Evolutionary conservation across 1,284 basidiomycete species (phyloP), one percentile per base, ranked within the genome.

Genomic region (Violaceomyces palustris): DNA sequence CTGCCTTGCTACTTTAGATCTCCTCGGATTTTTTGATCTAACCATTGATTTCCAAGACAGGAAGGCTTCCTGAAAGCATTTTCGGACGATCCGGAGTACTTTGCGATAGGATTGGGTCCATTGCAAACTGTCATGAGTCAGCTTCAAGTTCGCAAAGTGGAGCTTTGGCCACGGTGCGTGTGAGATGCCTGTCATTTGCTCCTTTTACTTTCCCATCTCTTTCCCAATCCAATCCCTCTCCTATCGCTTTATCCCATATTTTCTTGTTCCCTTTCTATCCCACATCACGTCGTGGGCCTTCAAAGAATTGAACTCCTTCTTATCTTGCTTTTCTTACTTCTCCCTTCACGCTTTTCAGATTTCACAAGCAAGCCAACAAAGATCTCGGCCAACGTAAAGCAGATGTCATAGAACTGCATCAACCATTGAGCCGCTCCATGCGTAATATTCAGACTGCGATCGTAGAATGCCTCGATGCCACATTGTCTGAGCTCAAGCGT

Each of bases 21-120:
- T n/a, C n/a, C n/a, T n/a, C 17, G 17, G 2, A 7, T 33, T 35
- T 23, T 41, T 15, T 4, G 9, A 25, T n/a, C 21, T 25, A 24
- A 4, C 31, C 12, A 10, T 9, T 18, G 18, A 10, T 11, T 17
- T 8, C 18, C 31, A 18, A 11, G 15, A 10, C 35, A 43, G 35
- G 80, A 79, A 5, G 93, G 92, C 1, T 99, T 97, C 73, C 76
- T 96, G 54, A 97, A 98, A 74, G 94, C 91, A 0, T 97, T 98
- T 70, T 90, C 90, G 0, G 93, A 97, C 72, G 85, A 96, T 62
- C 90, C 93, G 0, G 93, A 98, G 72, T 83, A 86, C 49, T 94
- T 98, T 53, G 90, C 87, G 0, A 87, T 84, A 58, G 92, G 92
- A 0, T 76, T 97, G 67, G 89, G 86, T 1, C 92, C 93, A 0